Evolutionary conservation across 257 asterid genomes (phyloP).

Genomic region (Dorcoceras hygrometricum): DNA sequence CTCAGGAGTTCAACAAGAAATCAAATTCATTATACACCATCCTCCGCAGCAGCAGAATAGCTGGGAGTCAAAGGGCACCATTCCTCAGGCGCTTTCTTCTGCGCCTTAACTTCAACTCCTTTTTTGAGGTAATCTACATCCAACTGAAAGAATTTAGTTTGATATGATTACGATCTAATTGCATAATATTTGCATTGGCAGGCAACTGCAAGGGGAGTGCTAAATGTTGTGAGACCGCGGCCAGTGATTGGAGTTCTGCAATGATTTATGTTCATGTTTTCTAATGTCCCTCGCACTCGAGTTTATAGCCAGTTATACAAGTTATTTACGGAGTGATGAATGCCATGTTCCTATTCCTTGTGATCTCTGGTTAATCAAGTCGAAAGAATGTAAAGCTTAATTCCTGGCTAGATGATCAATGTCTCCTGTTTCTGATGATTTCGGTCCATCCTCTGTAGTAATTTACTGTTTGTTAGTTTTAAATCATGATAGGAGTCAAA

Average conservation of each 20-base stretch:
- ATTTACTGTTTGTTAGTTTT: not conserved
- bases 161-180: conserved; percentile 1
- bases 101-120: conserved; percentile 93
- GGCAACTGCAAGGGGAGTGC: conserved; percentile 95
- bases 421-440: not conserved
- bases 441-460: not conserved
- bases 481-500: not conserved
- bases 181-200: conserved; percentile 31
- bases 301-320: not conserved
- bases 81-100: conserved; percentile 92
- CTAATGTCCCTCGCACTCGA: conserved; percentile 16
- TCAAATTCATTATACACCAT: conserved; percentile 95
- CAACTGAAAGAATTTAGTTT: not conserved
- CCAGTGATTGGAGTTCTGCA: conserved; percentile 51
- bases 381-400: not conserved
- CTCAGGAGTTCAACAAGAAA: conserved; percentile 91
- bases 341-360: not conserved
- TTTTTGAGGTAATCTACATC: conserved; percentile 66
- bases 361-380: not conserved
- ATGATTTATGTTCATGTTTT: conserved; percentile 28
- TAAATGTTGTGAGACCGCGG: conserved; percentile 82
- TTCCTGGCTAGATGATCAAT: not conserved
- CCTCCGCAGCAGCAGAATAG: conserved; percentile 91
- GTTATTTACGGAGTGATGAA: not conserved
- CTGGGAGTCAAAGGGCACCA: conserved; percentile 99